Conservation (phyloP, 768 basidiomycete genomes). For the Mycena latifolia region DNA sequence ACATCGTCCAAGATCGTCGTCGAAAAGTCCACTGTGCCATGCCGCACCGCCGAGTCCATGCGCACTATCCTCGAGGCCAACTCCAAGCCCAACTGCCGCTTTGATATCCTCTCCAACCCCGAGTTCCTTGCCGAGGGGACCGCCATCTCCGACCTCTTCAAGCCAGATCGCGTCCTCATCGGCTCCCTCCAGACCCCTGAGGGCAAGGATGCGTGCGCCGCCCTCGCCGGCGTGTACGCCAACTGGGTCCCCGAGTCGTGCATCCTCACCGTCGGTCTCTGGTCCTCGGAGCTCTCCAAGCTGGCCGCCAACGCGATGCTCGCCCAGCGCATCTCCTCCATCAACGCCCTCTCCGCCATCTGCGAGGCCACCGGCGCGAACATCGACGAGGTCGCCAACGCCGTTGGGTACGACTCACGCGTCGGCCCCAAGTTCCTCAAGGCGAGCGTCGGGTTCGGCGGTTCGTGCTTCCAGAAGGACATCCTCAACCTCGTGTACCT, state of each 20-base stretch:
- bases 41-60: constrained; percentile 99
- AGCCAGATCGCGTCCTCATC: constrained; percentile 96
- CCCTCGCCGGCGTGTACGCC: constrained; percentile 86
- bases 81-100: constrained; percentile 90
- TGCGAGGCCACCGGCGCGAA: constrained; percentile 99
- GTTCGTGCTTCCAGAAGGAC: constrained; percentile 99
- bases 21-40: constrained; percentile 99
- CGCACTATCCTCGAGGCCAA: constrained; percentile 99
- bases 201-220: constrained; percentile 83
- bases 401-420: constrained; percentile 93
- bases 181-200: constrained; percentile 93
- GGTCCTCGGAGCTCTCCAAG: constrained; percentile 99
- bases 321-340: constrained; percentile 97
- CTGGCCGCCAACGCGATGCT: constrained; percentile 99
- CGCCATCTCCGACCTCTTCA: constrained; percentile 89
- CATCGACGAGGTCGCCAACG: constrained; percentile 96
- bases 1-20: constrained; percentile 96
- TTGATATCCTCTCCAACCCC: constrained; percentile 99
- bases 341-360: constrained; percentile 98
- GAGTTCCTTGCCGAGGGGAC: constrained; percentile 99
- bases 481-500: constrained; percentile 99
- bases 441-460: constrained; percentile 96
- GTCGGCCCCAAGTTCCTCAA: constrained; percentile 97
- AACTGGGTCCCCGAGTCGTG: constrained; percentile 93
- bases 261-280: constrained; percentile 95